Percentiles rank a stretch among this genome's conserved stretches.
These are phyloP conservation scores for Solanum chiquidenum DNA, from an alignment of 257 asterid genomes.

Conservation along the genomic window DNA sequence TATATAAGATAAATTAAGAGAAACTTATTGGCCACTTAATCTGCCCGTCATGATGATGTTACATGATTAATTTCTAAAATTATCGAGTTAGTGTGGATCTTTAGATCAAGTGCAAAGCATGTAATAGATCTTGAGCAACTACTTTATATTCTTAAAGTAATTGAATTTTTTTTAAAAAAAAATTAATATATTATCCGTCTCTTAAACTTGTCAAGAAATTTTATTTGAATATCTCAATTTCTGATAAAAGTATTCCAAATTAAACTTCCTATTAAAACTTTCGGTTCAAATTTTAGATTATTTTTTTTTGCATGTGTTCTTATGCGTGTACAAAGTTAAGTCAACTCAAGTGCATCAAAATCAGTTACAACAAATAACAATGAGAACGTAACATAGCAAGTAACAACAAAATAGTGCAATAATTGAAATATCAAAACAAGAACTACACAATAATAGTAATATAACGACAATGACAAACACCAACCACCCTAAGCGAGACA, in stretches of 20 bases:
- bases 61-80: not conserved
- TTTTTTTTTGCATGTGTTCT: no score
- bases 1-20: not conserved
- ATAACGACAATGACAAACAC: not conserved
- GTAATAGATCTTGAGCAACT: not conserved
- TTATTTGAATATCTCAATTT: not conserved
- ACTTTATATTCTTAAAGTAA: not conserved
- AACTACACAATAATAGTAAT: not conserved
- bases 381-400: not conserved
- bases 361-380: not conserved
- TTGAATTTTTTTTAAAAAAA: not conserved
- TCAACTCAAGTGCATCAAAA: not conserved
- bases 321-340: not conserved
- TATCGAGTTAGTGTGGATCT: not conserved
- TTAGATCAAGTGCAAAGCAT: not conserved
- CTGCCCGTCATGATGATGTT: not conserved
- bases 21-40: not conserved
- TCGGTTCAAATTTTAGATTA: rapidly evolving
- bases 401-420: not conserved
- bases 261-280: not conserved
- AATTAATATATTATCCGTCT: not conserved
- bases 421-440: not conserved
- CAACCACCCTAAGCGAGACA: not conserved
- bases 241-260: not conserved
- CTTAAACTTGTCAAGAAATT: not conserved